Base-by-base conservation (phyloP, 257 asterid genomes). In the Lantana camara region DNA sequence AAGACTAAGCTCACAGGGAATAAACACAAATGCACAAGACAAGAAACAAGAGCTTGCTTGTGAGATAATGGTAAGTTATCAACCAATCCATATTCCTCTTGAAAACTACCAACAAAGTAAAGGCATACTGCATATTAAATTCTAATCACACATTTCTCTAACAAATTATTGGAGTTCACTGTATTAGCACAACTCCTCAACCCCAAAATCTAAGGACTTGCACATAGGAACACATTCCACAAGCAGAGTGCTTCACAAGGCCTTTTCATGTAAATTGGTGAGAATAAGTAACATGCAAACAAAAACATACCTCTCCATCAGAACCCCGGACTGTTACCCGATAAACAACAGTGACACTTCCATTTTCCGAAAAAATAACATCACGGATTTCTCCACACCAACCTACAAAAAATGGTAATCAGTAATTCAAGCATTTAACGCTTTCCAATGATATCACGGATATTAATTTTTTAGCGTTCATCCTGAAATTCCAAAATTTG, bases 341-440 rank as follows among this genome's bases (percentile, higher is more conserved):
- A 78, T 92, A 92, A 57, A 92, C 97, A 67, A 92, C 98, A 16
- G 97, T 89, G 66, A 92, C 97, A 63, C 84, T 87, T 73, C 91
- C 95, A 65, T 82, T 92, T 58, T 87, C 98, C 19, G 98, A 79
- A 73, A 85, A 92, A 23, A 87, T 87, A 70, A 92, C 95, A 78
- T 92, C 95, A 10, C 98, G 91, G 52, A 92, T 83, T 80, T 92
- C 98, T 57, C 98, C 98, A 70, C 98, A 92, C 97, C 98, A 92
- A 64, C 98, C 98, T 92, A 73, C 68, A 77, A 40, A 42, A 68
- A 51, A 24, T 17, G 14, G 41, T 14, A 10, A 16, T 40, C 20
- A 45, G 16, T 58, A 34, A 75, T 21, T 64, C 46, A 56, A 21
- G 32, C 59, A 57, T 22, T 16, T 15, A 34, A 4, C 48, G 17